Evolutionary conservation across 208 protist species (phyloP), one percentile per base, ranked within the genome.

Genomic region (Trypanosoma platydactyli): DNA sequence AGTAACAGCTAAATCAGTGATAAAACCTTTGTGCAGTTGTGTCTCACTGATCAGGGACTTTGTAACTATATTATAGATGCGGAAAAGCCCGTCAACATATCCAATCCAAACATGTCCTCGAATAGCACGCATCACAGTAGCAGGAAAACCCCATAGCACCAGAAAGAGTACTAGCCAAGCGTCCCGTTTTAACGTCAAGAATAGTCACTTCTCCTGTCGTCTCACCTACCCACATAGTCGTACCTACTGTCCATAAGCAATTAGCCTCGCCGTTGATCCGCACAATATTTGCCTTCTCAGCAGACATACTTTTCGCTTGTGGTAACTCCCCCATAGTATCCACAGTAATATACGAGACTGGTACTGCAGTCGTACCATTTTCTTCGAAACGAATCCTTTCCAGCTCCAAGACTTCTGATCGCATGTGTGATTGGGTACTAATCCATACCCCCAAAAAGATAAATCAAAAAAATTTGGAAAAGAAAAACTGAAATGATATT

Each of bases 1-100:
- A 33, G 46, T 15, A 7, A 54, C 12, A 48, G 30, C 60, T 56
- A 65, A 29, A 42, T 65, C 60, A 15, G 60, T 65, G 45, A 65
- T 56, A 46, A 7, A 29, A 35, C 56, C 60, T 20, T 56, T 54
- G 30, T 65, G 60, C 11, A 44, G 13, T 30, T 65, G 27, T 33
- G 7, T 46, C 33, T 65, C 48, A 18, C 40, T 54, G n/a, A 65
- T 15, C 3, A 65, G 30, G 3, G 52, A 16, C 22, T 5, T 65
- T 22, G 33, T 48, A 45, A 54, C 30, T 48, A 33, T 5, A 65
- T 44, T 42, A 27, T 54, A 65, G 45, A 65, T 25, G 16, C 38
- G 60, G 5, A 65, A 46, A 56, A 45, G 6, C 12, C 60, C 60
- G 42, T 65, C 60, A n/a, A 30, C 33, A 56, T 35, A 65, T 22